Base-by-base conservation (phyloP, 495 filamentous ascomycete species). In the Gamarada debralockiae region DNA sequence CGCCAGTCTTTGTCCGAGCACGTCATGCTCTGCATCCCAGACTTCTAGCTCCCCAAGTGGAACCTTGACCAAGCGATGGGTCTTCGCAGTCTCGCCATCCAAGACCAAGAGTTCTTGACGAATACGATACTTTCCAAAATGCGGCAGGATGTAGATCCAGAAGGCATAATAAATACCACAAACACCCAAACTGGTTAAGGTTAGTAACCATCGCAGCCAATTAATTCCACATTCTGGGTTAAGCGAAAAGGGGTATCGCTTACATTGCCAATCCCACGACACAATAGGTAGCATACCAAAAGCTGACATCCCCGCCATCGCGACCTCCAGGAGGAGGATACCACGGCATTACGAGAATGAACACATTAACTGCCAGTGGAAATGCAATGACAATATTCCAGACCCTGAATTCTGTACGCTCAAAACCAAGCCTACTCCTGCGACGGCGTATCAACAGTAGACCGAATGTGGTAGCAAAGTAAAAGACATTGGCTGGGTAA, bases 201-300 rank as follows among this genome's bases (percentile, higher is more conserved):
- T n/a, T n/a, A n/a, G n/a, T n/a, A n/a, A n/a, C n/a, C n/a, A n/a
- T n/a, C n/a, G n/a, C n/a, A n/a, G n/a, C n/a, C n/a, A n/a, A n/a
- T n/a, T n/a, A n/a, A n/a, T n/a, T n/a, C n/a, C n/a, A n/a, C 23
- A 15, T 13, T 27, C 18, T n/a, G n/a, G n/a, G n/a, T n/a, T 47
- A 27, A 20, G 42, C 44, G 22, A 24, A 2, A 22, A 20, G 10
- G 17, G 38, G 9, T 22, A 52, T 31, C 23, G 39, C 77, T 70
- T 61, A 82, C 77, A 81, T 70, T 18, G 63, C 78, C 33, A 84
- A 68, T 1, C 80, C 79, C 9, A 73, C 70, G 2, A 78, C 80
- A 18, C 71, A 67, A 51, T 85, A 85, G 5, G 82, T 84, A 3
- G 71, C 82, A 52, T 86, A 86, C 81, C 81, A 86, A 57, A 87